A percentile compares a stretch with the other conserved stretches of the same genome.
phyloP scores from a whole-genome alignment of 495 filamentous ascomycete species.

The Trypethelium eluteriae region DNA sequence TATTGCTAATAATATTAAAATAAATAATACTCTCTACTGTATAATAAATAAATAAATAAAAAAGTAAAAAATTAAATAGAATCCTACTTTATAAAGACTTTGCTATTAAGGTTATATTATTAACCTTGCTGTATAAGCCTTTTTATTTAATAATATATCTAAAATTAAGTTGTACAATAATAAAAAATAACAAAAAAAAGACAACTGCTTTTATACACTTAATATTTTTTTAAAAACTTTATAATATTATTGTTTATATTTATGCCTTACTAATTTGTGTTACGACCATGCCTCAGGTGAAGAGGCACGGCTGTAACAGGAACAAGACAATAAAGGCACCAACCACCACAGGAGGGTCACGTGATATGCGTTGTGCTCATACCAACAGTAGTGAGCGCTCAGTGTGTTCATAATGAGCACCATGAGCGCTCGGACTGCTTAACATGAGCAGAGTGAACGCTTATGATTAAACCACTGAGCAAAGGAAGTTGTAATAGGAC shows the following conservation, averaged over 20 bases:
- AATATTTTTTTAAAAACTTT: background rate
- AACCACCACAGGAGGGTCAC: too few species aligned
- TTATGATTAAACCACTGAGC: too few species aligned
- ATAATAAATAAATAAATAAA: conserved; percentile 1
- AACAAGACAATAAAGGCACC: too few species aligned
- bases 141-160: conserved; percentile 7
- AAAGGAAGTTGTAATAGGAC: too few species aligned
- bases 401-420: too few species aligned
- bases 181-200: background rate
- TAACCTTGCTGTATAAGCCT: background rate
- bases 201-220: background rate
- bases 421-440: too few species aligned
- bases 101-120: background rate
- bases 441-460: too few species aligned
- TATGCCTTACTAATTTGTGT: background rate
- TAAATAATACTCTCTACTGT: background rate
- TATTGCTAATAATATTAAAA: background rate
- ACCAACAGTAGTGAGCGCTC: too few species aligned
- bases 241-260: conserved; percentile 4
- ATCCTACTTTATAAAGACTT: background rate
- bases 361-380: too few species aligned
- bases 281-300: too few species aligned
- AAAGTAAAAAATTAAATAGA: background rate
- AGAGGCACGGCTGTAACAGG: too few species aligned
- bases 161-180: background rate